Conservation (phyloP, 2,329 filamentous ascomycete genomes). For the Rutstroemia sp. region DNA sequence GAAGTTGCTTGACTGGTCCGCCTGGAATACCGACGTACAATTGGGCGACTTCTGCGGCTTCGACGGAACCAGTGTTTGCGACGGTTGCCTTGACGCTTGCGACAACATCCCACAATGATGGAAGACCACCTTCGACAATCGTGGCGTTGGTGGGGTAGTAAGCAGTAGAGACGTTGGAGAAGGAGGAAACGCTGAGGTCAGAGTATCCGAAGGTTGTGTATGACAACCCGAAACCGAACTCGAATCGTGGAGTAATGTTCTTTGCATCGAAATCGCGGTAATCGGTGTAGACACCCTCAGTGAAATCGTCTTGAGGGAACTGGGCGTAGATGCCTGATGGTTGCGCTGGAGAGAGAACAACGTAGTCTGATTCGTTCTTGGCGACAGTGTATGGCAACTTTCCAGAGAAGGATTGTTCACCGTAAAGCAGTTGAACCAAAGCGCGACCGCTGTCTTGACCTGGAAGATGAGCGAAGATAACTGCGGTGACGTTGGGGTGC, state of each 20-base stretch:
- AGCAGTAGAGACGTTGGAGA: neutral
- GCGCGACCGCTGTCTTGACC: conserved; percentile 56
- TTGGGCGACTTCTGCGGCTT: conserved; percentile 26
- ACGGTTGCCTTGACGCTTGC: conserved; percentile 42
- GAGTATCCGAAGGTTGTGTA: conserved; percentile 49
- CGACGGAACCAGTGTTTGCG: conserved; percentile 41
- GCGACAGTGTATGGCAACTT: conserved; percentile 57
- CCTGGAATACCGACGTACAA: conserved; percentile 25
- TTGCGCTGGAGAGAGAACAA: conserved; percentile 39
- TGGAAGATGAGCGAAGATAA: conserved; percentile 53
- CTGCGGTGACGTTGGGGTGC: conserved; percentile 53
- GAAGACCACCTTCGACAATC: conserved; percentile 39
- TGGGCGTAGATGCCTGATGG: conserved; percentile 36
- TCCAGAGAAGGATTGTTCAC: conserved; percentile 46
- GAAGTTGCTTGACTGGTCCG: conserved; percentile 50
- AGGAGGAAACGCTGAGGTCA: conserved; percentile 40
- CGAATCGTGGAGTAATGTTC: conserved; percentile 30
- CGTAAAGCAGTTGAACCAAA: conserved; percentile 54
- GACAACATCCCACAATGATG: conserved; percentile 46
- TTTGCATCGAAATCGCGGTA: conserved; percentile 42
- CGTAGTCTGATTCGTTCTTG: conserved; percentile 45
- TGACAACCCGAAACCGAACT: conserved; percentile 42
- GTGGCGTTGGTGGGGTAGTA: neutral
- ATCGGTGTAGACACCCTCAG: conserved; percentile 43
- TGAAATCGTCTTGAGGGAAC: conserved; percentile 41